These are phyloP conservation scores for Phlebopus sp. DNA, from an alignment of 1,284 basidiomycete species.

Conservation along the genomic window DNA sequence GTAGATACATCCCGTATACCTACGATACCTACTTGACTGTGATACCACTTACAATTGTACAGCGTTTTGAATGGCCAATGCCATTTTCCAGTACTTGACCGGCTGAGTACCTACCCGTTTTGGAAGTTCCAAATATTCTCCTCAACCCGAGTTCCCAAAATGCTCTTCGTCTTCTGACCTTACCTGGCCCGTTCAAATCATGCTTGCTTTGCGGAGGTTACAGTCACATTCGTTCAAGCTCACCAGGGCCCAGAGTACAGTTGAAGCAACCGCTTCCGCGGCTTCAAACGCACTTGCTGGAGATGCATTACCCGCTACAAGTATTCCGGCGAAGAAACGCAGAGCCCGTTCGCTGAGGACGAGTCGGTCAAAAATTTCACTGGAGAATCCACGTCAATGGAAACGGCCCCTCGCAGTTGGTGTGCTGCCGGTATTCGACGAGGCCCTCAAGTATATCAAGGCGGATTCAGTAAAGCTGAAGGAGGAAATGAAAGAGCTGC, in stretches of 20 bases:
- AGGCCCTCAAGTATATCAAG: conserved; percentile 68
- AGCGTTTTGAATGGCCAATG: background rate
- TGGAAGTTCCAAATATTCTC: no score
- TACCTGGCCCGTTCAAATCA: conserved; percentile 5
- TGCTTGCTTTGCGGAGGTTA: conserved; percentile 17
- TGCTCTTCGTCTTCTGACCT: no score
- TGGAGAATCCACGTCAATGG: conserved; percentile 56
- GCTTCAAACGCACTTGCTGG: background rate
- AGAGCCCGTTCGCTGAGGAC: conserved; percentile 19
- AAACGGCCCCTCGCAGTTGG: conserved; percentile 65
- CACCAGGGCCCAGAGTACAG: conserved; percentile 4
- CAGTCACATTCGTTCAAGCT: conserved; percentile 5
- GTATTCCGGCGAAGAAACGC: conserved; percentile 3
- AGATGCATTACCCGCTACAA: background rate
- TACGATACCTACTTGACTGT: conserved; percentile 23
- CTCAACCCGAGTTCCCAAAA: no score
- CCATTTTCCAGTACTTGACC: background rate
- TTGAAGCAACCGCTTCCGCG: conserved; percentile 6
- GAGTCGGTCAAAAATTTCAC: conserved; percentile 48
- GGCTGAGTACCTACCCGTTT: no score
- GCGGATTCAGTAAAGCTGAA: conserved; percentile 44
- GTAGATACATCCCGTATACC: conserved; percentile 17
- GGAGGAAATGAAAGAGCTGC: conserved; percentile 44
- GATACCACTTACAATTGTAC: conserved; percentile 14
- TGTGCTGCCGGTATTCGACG: conserved; percentile 78